A percentile compares a stretch with the other conserved stretches of the same genome.
Conservation (phyloP, 495 filamentous ascomycete genomes). For the Hypoxylon rickii region DNA sequence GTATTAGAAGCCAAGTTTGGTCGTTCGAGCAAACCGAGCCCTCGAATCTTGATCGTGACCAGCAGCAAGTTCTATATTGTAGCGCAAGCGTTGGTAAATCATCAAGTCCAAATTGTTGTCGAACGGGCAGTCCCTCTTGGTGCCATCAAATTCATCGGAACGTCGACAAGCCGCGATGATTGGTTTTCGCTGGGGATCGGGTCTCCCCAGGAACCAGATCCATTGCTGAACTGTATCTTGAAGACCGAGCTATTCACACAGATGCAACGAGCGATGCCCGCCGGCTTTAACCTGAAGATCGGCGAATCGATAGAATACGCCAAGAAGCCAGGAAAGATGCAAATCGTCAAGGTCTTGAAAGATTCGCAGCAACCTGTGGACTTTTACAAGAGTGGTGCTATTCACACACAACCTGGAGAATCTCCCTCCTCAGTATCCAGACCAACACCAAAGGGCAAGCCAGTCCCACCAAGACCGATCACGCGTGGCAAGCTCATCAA, state of each 20-base stretch:
- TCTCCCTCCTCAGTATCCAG: constrained; percentile 79
- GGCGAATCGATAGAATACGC: constrained; percentile 87
- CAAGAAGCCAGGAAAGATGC: constrained; percentile 96
- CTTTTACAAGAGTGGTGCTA: constrained; percentile 88
- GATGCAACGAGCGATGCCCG: constrained; percentile 73
- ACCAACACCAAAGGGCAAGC: constrained; percentile 84
- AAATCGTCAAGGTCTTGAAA: constrained; percentile 84
- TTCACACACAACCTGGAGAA: constrained; percentile 86
- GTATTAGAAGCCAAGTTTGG: constrained; percentile 91
- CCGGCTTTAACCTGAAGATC: constrained; percentile 80
- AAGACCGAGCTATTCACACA: constrained; percentile 98
- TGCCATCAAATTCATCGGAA: constrained; percentile 81
- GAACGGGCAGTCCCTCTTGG: constrained; percentile 83
- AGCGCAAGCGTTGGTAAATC: constrained; percentile 79
- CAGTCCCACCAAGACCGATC: constrained; percentile 83
- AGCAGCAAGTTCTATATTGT: constrained; percentile 85
- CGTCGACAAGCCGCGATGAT: constrained; percentile 83
- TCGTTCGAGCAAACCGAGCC: constrained; percentile 88
- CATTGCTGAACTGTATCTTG: constrained; percentile 86
- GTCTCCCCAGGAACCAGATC: constrained; percentile 87
- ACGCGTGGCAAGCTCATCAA: constrained; percentile 87
- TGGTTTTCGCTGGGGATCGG: constrained; percentile 94
- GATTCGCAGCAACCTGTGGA: constrained; percentile 78
- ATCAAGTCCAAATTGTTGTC: constrained; percentile 75
- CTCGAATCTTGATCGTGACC: constrained; percentile 84